phyloP scores from a whole-genome alignment of 148 eudicot genomes.

The Camellia sinensis region DNA sequence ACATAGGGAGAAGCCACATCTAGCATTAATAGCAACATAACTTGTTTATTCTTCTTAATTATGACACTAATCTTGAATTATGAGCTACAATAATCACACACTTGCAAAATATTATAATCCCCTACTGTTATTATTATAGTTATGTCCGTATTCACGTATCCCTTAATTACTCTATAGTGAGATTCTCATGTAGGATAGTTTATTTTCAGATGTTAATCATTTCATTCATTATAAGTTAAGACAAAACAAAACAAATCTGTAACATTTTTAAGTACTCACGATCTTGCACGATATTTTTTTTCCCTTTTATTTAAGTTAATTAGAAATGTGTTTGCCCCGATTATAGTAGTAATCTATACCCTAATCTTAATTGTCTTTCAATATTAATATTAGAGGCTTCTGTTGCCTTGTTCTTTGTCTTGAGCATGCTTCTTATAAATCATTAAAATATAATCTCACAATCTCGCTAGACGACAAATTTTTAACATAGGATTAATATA shows the following conservation, averaged over 20 bases:
- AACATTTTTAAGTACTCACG: neutral
- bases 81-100: neutral
- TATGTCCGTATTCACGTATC: neutral
- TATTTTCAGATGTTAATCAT: neutral
- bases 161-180: neutral
- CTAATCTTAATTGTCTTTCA: slow-evolving; percentile 2
- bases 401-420: slow-evolving; percentile 19
- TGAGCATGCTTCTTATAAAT: slow-evolving; percentile 18
- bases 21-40: neutral
- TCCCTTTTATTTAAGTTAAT: neutral
- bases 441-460: slow-evolving; percentile 15
- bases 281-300: neutral
- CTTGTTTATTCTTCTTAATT: slow-evolving; percentile 2
- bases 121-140: neutral
- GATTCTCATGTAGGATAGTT: neutral
- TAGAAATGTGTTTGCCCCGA: neutral
- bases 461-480: slow-evolving; percentile 20
- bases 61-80: slow-evolving; percentile 6
- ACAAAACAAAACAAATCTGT: neutral
- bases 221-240: neutral
- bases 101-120: neutral
- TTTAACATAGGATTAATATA: slow-evolving; percentile 9
- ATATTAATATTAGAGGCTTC: slow-evolving; percentile 11
- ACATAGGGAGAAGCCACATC: neutral
- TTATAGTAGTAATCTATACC: slow-evolving; percentile 1